phyloP scores from a whole-genome alignment of 2,329 filamentous ascomycete genomes.

The Hypomyces rosellus region DNA sequence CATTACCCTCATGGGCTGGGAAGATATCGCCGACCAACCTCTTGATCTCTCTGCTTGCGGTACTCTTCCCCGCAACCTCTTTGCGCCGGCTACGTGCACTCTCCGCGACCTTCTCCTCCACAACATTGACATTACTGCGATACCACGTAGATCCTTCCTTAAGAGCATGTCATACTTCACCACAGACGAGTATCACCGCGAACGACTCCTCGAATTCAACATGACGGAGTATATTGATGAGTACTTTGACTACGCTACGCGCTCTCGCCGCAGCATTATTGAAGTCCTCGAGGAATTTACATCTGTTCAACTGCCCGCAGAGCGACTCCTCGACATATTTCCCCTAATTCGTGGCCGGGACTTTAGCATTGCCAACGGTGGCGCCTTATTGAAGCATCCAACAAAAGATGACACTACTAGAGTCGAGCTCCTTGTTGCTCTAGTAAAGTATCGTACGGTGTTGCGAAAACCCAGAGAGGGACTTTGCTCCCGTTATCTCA shows the following conservation, averaged over 20 bases:
- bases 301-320: constrained; percentile 72
- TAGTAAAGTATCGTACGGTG: constrained; percentile 87
- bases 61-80: constrained; percentile 29
- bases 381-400: constrained; percentile 31
- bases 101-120: constrained; percentile 71
- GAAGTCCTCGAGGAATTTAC: constrained; percentile 90
- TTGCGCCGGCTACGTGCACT: constrained; percentile 44
- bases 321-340: constrained; percentile 65
- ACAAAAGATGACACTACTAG: constrained; percentile 29
- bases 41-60: constrained; percentile 45
- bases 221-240: constrained; percentile 78
- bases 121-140: constrained; percentile 82
- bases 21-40: constrained; percentile 59
- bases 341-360: constrained; percentile 81
- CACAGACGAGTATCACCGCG: constrained; percentile 63
- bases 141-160: constrained; percentile 85
- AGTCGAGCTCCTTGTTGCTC: constrained; percentile 72
- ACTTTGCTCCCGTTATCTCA: constrained; percentile 83
- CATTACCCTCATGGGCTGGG: constrained; percentile 75
- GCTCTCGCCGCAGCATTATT: constrained; percentile 81
- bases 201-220: constrained; percentile 78
- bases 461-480: constrained; percentile 79
- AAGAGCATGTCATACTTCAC: constrained; percentile 71
- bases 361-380: constrained; percentile 85
- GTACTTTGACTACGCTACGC: constrained; percentile 90